Conservation (phyloP, 2,329 filamentous ascomycete species). For the Alternaria brassicicola region DNA sequence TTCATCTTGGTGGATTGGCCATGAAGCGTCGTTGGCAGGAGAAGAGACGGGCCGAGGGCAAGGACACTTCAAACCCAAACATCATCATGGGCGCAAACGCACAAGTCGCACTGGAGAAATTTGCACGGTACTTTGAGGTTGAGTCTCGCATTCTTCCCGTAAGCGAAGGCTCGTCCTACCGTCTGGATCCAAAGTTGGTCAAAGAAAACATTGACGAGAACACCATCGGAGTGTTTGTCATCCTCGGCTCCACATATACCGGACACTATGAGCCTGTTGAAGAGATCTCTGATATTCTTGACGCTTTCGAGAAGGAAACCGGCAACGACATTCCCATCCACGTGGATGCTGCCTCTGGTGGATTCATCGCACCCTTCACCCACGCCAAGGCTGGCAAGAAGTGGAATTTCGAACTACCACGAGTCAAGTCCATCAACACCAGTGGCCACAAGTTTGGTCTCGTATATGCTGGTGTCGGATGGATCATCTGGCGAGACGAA, state of each 20-base stretch:
- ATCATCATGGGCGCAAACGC: constrained; percentile 78
- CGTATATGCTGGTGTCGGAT: constrained; percentile 71
- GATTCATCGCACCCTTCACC: constrained; percentile 67
- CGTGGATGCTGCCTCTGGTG: constrained; percentile 66
- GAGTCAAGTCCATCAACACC: constrained; percentile 70
- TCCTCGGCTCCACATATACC: constrained; percentile 74
- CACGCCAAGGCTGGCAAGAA: constrained; percentile 62
- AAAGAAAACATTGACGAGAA: constrained; percentile 74
- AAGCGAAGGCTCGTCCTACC: constrained; percentile 63
- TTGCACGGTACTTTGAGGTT: constrained; percentile 75
- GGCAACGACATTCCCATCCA: constrained; percentile 72
- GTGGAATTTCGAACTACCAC: constrained; percentile 68
- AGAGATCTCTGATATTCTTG: constrained; percentile 68
- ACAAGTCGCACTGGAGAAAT: constrained; percentile 75
- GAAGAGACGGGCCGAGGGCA: constrained; percentile 63
- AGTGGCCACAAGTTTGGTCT: constrained; percentile 69
- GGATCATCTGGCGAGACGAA: constrained; percentile 64
- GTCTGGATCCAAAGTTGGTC: constrained; percentile 68
- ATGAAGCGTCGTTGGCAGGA: constrained; percentile 75
- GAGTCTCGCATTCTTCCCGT: constrained; percentile 70
- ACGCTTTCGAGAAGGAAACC: constrained; percentile 66
- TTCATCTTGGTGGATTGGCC: constrained; percentile 71
- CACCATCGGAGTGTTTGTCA: constrained; percentile 77
- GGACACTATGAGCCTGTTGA: constrained; percentile 76
- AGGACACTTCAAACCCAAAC: constrained; percentile 69